phyloP scores from a whole-genome alignment of 2,329 filamentous ascomycete species.

The Monilinia aucupariae region DNA sequence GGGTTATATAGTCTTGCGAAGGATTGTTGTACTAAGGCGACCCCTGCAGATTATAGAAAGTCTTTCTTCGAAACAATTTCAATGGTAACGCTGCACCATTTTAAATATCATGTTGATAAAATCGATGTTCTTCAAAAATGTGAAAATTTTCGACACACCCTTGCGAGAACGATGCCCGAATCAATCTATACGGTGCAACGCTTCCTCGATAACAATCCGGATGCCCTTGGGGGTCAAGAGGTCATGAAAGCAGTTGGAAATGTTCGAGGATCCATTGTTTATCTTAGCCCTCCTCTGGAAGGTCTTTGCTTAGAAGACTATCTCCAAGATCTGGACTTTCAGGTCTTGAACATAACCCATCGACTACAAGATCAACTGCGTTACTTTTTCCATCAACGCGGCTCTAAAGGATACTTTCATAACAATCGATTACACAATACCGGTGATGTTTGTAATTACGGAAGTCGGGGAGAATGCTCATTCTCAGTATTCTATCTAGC shows the following conservation, averaged over 20 bases:
- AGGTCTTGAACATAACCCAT: conserved; percentile 4
- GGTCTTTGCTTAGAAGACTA: not conserved
- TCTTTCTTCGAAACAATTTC: conserved; percentile 15
- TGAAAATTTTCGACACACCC: conserved; percentile 5
- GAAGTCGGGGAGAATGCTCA: not conserved
- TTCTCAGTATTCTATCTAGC: conserved; percentile 6
- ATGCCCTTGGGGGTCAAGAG: conserved; percentile 4
- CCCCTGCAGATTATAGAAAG: conserved; percentile 13
- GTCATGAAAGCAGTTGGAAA: conserved; percentile 14
- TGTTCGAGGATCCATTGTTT: conserved; percentile 8
- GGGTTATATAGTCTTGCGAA: conserved; percentile 15
- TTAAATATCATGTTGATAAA: conserved; percentile 10
- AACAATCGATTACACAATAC: not conserved
- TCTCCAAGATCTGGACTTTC: not conserved
- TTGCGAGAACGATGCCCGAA: conserved; percentile 1
- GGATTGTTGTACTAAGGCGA: conserved; percentile 13
- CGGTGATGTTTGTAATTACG: conserved; percentile 7
- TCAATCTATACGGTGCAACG: not conserved
- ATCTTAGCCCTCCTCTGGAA: conserved; percentile 6
- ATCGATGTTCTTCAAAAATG: conserved; percentile 11
- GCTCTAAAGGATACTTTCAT: conserved; percentile 7
- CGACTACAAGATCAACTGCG: conserved; percentile 4
- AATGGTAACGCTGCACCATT: conserved; percentile 5
- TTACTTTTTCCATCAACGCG: conserved; percentile 5
- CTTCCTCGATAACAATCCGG: not conserved